Conservation (phyloP, 306 rosid genomes). For the Vachellia collinsii region DNA sequence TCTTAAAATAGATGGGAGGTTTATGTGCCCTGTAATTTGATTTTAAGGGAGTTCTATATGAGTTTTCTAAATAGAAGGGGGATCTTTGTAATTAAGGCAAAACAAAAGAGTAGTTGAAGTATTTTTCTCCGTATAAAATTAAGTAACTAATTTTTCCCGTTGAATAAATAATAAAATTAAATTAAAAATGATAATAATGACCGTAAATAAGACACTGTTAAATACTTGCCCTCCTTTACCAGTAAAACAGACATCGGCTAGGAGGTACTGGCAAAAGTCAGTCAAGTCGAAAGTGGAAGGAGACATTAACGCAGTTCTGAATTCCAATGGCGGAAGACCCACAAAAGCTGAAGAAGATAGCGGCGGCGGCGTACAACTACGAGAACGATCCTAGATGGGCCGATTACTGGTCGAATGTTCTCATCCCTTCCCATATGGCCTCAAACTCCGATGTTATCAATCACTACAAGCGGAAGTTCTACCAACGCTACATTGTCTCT, state of each 20-base stretch:
- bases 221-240: too few relatives aligned
- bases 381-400: conserved; percentile 86
- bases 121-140: too few relatives aligned
- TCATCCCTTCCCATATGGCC: conserved; percentile 79
- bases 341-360: conserved; percentile 70
- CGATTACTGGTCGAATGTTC: conserved; percentile 87
- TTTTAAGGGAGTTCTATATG: too few relatives aligned
- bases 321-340: conserved; percentile 70
- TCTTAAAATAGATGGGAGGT: too few relatives aligned
- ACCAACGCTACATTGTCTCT: conserved; percentile 75
- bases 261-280: background rate
- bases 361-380: conserved; percentile 89
- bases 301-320: background rate
- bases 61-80: too few relatives aligned
- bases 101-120: too few relatives aligned
- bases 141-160: too few relatives aligned
- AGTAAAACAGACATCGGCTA: background rate
- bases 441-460: conserved; percentile 66
- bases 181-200: too few relatives aligned
- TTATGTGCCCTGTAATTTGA: too few relatives aligned
- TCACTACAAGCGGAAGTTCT: conserved; percentile 95
- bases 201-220: too few relatives aligned
- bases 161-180: too few relatives aligned
- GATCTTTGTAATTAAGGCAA: too few relatives aligned
- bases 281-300: background rate